Conservation (phyloP, 2,329 filamentous ascomycete genomes). For the Aureobasidium zeae region DNA sequence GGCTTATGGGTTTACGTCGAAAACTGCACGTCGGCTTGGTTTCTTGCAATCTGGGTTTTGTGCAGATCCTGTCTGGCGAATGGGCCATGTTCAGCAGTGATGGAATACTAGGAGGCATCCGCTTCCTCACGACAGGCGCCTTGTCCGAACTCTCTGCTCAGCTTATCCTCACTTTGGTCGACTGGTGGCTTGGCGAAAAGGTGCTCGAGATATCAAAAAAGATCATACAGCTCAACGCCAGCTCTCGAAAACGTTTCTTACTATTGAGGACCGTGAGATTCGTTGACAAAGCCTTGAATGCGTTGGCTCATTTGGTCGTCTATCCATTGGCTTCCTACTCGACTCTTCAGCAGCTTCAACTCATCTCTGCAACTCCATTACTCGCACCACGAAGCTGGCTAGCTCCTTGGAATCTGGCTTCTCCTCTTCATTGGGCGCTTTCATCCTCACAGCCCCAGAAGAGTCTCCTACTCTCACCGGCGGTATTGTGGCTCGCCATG, state of each 20-base stretch:
- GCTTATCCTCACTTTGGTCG: conserved; percentile 1
- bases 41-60: not conserved
- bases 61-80: not conserved
- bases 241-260: not conserved
- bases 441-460: not conserved
- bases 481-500: conserved; percentile 1
- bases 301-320: not conserved
- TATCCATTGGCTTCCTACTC: conserved; percentile 3
- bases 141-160: conserved; percentile 6
- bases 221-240: conserved; percentile 4
- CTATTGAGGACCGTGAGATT: conserved; percentile 1
- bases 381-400: not conserved
- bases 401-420: conserved; percentile 7
- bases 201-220: not conserved
- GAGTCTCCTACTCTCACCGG: conserved; percentile 1
- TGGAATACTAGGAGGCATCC: not conserved
- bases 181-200: conserved; percentile 7
- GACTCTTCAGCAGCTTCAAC: conserved; percentile 9
- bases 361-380: not conserved
- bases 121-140: not conserved
- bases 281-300: conserved; percentile 1
- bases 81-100: not conserved
- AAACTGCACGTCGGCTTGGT: conserved; percentile 15
- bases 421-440: conserved; percentile 11
- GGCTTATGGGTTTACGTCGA: conserved; percentile 15